phyloP scores from a whole-genome alignment of 192 early-diverging fungal species.

The Entomortierella chlamydospora region DNA sequence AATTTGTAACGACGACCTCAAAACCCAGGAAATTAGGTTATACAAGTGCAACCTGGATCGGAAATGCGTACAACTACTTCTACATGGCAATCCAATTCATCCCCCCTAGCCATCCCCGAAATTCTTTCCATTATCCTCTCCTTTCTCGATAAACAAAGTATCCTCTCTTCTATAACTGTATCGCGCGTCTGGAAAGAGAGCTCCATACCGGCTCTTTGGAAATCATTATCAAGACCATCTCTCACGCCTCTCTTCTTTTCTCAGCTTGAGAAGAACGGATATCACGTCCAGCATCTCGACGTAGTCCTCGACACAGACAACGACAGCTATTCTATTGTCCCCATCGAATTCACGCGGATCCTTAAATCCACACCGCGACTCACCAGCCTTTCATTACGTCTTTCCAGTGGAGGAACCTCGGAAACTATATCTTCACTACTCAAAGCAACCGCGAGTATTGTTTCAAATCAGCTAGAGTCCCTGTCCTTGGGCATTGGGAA shows the following conservation, averaged over 20 bases:
- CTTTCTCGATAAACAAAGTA: neutral
- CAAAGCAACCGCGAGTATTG: neutral
- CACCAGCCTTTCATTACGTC: slow-evolving; percentile 4
- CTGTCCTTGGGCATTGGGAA: slow-evolving; percentile 7
- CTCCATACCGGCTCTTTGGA: slow-evolving; percentile 9
- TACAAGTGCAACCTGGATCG: too few species aligned
- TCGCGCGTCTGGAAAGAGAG: slow-evolving; percentile 7
- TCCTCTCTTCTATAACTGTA: slow-evolving; percentile 3
- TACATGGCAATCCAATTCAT: neutral
- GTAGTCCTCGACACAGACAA: neutral
- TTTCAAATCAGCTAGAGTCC: neutral
- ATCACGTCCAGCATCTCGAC: slow-evolving; percentile 9
- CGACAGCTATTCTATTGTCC: neutral
- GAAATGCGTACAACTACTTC: neutral
- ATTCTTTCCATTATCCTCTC: slow-evolving; percentile 11
- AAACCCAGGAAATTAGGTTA: too few species aligned
- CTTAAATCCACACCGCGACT: neutral
- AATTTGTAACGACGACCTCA: too few species aligned
- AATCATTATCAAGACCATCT: neutral
- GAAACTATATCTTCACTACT: slow-evolving; percentile 4
- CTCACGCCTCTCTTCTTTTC: neutral
- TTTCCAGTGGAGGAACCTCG: neutral
- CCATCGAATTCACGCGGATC: slow-evolving; percentile 6
- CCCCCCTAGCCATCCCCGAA: slow-evolving; percentile 8
- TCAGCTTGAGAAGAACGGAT: slow-evolving; percentile 1